Evolutionary conservation across 2,329 filamentous ascomycete species (phyloP).

Genomic region (Huntiella bhutanensis): DNA sequence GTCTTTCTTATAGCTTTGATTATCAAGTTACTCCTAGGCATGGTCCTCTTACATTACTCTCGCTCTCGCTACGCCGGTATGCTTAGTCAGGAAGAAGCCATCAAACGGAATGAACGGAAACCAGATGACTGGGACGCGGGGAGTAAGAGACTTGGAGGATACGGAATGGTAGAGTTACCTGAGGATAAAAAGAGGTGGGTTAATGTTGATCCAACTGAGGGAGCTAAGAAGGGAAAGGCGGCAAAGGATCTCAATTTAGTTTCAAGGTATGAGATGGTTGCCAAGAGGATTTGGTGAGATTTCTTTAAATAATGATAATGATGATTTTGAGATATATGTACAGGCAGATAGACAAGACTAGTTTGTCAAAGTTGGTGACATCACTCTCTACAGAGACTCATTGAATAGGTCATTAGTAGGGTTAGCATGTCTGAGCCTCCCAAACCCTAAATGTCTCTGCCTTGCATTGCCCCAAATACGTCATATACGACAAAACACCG

Average conservation of each 20-base stretch:
- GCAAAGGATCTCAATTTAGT: constrained; percentile 43
- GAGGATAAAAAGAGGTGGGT: constrained; percentile 77
- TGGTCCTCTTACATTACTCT: constrained; percentile 64
- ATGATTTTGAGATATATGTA: background rate
- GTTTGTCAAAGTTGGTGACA: too few relatives aligned
- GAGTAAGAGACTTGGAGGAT: constrained; percentile 61
- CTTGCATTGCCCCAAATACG: too few relatives aligned
- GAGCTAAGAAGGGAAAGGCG: constrained; percentile 33
- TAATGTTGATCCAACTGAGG: constrained; percentile 67
- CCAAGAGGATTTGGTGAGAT: constrained; percentile 84
- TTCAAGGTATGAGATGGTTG: constrained; percentile 83
- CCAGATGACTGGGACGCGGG: constrained; percentile 43
- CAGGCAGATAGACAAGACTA: too few relatives aligned
- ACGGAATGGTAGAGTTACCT: constrained; percentile 69
- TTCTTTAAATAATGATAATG: constrained; percentile 9
- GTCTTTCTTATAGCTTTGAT: constrained; percentile 71
- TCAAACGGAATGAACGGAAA: background rate
- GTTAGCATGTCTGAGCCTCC: too few relatives aligned
- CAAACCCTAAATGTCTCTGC: too few relatives aligned
- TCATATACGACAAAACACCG: too few relatives aligned
- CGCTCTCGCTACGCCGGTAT: constrained; percentile 63
- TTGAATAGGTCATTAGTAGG: too few relatives aligned
- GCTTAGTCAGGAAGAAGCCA: constrained; percentile 16
- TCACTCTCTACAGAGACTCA: too few relatives aligned
- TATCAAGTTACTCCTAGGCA: constrained; percentile 70